Base-by-base conservation (phyloP, 2,329 filamentous ascomycete species). In the Monilinia polystroma region DNA sequence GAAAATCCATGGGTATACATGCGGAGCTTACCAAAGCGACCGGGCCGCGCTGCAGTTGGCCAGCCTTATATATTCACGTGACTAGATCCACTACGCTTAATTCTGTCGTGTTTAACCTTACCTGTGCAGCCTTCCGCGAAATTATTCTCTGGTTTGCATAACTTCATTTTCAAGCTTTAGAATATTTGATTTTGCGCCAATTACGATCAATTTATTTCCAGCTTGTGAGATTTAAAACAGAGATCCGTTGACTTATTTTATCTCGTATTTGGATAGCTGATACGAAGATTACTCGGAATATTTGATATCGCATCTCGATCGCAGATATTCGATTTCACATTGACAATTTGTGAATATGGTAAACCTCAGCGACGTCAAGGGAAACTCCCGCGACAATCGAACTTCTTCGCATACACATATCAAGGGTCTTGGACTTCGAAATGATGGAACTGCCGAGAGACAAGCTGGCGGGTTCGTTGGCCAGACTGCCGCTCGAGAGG, bases 391-490 rank as follows among this genome's bases (percentile, higher is more conserved):
- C 83, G 94, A 97, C 80, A 95, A 96, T 81, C 89, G 95, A 77
- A 99, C 95, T 58, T 94, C 95, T 69, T 91, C 94, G 73, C 95
- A 99, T 81, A 97, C 94, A 64, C 95, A 99, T 80, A 99, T 99
- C 85, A 96, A 93, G 78, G 95, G 95, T 63, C 84, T 99, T 52
- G 95, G 95, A 23, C 81, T 99, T 73, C 91, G 91, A 76, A 78
- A 86, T 60, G 92, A 97, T 87, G 95, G 95, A 70, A 89, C 86
- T 63, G 92, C 95, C 70, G 93, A 97, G 77, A 86, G 85, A 71
- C 86, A 91, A 69, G 85, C 87, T 45, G 86, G 87, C 72, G 95
- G 95, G 47, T 99, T 98, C 76, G 89, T 98, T 59, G 95, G 95
- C 63, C 95, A 99, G 79, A 84, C 85, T 66, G 84, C 88, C 68